phyloP scores from a whole-genome alignment of 345 rosid species.

The Citrus unshiu region DNA sequence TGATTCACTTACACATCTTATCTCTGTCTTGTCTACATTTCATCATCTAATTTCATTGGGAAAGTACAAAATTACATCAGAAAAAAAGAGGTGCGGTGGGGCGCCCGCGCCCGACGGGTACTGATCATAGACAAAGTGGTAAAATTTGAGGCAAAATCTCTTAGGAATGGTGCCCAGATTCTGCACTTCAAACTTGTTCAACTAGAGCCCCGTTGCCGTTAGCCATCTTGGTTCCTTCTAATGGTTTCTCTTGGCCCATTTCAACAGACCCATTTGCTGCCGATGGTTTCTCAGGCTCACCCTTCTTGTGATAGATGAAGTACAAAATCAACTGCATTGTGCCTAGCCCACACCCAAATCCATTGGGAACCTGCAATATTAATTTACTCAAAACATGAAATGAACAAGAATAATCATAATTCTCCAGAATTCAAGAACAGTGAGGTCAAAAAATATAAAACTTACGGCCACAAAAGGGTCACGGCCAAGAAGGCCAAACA shows the following conservation, averaged over 20 bases:
- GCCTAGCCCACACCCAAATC: slow-evolving; percentile 82
- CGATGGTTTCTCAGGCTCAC: slow-evolving; percentile 22
- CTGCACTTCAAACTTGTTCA: slow-evolving; percentile 23
- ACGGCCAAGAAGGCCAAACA: slow-evolving; percentile 78
- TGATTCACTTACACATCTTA: neutral
- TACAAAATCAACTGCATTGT: slow-evolving; percentile 71
- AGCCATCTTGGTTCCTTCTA: slow-evolving; percentile 24
- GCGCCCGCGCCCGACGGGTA: too few species aligned
- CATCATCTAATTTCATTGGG: neutral
- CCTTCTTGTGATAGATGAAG: slow-evolving; percentile 64
- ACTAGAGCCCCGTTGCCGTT: slow-evolving; percentile 33
- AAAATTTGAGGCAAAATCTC: neutral
- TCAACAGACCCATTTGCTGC: slow-evolving; percentile 23
- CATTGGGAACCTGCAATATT: slow-evolving; percentile 73
- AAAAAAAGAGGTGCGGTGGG: too few species aligned
- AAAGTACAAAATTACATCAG: too few species aligned
- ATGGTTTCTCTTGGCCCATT: slow-evolving; percentile 27
- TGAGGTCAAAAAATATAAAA: neutral
- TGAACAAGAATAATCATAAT: neutral
- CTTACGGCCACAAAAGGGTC: slow-evolving; percentile 88
- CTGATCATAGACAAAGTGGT: neutral
- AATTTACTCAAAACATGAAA: neutral
- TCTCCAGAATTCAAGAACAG: neutral
- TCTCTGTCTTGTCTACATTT: neutral
- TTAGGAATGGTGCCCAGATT: neutral